Percentiles rank a stretch among this genome's conserved stretches.
These are phyloP conservation scores for Setaria viridis DNA, from an alignment of 202 grass and related monocot species.

Conservation along the genomic window DNA sequence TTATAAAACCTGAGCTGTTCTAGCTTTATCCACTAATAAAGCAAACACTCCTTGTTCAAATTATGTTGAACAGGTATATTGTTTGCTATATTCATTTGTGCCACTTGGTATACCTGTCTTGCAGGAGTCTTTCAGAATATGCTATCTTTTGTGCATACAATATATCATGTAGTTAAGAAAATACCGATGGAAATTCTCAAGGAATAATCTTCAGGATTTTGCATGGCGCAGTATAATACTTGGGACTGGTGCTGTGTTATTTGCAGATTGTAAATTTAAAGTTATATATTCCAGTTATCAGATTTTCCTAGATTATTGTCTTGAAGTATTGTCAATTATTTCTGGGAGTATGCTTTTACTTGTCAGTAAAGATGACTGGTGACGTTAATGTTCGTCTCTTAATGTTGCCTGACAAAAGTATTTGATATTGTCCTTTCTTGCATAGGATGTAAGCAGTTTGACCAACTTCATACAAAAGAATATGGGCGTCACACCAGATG, in stretches of 20 bases:
- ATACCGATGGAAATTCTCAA: background rate
- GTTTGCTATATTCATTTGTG: background rate
- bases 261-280: background rate
- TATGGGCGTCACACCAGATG: conserved; percentile 77
- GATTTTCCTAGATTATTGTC: conserved; percentile 23
- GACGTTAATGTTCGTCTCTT: conserved; percentile 31
- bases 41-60: conserved; percentile 28
- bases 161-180: background rate
- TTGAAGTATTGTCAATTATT: background rate
- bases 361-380: conserved; percentile 1
- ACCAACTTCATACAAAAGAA: conserved; percentile 86
- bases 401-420: conserved; percentile 15
- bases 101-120: conserved; percentile 16
- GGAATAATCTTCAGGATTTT: background rate
- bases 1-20: conserved; percentile 11
- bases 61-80: conserved; percentile 7
- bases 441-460: conserved; percentile 83
- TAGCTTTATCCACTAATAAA: conserved; percentile 33
- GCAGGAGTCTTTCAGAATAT: background rate
- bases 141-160: conserved; percentile 8
- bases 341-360: conserved; percentile 29
- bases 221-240: background rate
- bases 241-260: background rate
- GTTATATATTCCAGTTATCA: background rate
- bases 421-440: conserved; percentile 32